Evolutionary conservation across 225 moss, liverwort and hornwort genomes (phyloP), one percentile per base, ranked within the genome.

Genomic region (Pleurozium schreberi): DNA sequence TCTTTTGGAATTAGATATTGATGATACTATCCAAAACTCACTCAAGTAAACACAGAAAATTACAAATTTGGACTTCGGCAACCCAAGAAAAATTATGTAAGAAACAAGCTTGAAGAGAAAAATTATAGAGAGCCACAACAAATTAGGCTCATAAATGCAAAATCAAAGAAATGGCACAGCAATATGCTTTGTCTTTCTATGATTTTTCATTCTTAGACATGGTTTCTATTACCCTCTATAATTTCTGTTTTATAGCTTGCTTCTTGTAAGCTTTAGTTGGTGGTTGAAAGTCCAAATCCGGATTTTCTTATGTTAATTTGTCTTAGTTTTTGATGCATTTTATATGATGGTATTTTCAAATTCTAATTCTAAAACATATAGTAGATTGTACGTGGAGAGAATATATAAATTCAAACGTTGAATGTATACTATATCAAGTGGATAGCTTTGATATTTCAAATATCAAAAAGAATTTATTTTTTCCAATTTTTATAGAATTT

Each of bases 81-180:
- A 9, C 8, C 0, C 0, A 1, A 31, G 8, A 0, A 47, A 75
- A 1, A 34, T 34, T 4, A 21, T 3, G 13, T 34, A 34, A 36
- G 14, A 76, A 76, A 5, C 5, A 76, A 52, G 52, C 1, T 50
- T 12, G 34, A 52, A 75, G 1, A 33, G 33, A 7, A 49, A 75
- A 19, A 49, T 33, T 49, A 21, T 21, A 5, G 5, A 75, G 2
- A 52, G 1, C 0, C 2, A 36, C 2, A 5, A 34, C 8, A 30
- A 16, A 4, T 26, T 5, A 5, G 28, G 15, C 1, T 71, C 14
- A 31, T 53, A 9, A 77, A 36, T 76, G 13, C 12, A 77, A 36
- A 38, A 36, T 23, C 5, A 8, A 36, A 0, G 0, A 1, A 53
- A 53, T 55, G 9, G 15, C 9, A 14, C 0, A 1, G 0, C 7